Conservation (phyloP, 768 basidiomycete genomes). For the Termitomyces sp. region DNA sequence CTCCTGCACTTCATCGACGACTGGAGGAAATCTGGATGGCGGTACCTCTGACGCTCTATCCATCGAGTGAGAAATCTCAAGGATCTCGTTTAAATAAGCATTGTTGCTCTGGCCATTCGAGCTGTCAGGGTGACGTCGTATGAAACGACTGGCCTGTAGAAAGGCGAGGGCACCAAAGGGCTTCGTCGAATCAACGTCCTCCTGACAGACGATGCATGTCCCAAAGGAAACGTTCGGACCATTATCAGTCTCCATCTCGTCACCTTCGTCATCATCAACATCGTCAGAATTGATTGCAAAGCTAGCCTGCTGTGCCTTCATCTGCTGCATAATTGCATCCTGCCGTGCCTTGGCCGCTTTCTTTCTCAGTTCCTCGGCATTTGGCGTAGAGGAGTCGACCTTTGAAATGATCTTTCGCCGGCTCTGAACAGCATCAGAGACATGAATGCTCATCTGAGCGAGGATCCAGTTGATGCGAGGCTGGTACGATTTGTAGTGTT, state of each 20-base stretch:
- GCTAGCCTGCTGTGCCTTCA: conserved; percentile 87
- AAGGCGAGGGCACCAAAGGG: conserved; percentile 85
- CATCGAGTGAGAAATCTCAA: conserved; percentile 57
- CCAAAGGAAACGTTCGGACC: conserved; percentile 61
- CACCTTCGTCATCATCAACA: conserved; percentile 64
- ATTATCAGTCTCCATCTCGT: conserved; percentile 47
- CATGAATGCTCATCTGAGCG: conserved; percentile 45
- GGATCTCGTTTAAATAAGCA: conserved; percentile 64
- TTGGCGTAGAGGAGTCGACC: conserved; percentile 27
- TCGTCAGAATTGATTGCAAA: conserved; percentile 79
- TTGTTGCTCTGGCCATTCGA: conserved; percentile 44
- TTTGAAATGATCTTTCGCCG: conserved; percentile 39
- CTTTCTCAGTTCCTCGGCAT: conserved; percentile 70
- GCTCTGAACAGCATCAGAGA: conserved; percentile 49
- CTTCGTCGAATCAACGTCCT: conserved; percentile 68
- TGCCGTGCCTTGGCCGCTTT: conserved; percentile 86
- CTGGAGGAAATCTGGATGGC: conserved; percentile 41
- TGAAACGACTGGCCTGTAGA: conserved; percentile 80
- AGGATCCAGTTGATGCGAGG: conserved; percentile 76
- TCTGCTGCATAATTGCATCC: conserved; percentile 91
- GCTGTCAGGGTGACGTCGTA: conserved; percentile 73
- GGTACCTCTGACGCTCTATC: conserved; percentile 41
- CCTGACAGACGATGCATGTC: conserved; percentile 98
- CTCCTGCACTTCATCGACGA: conserved; percentile 42
- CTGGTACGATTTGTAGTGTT: conserved; percentile 67